These are phyloP conservation scores for Globisporangium echinulatum DNA, from an alignment of 352 stramenopile species.

Conservation along the genomic window DNA sequence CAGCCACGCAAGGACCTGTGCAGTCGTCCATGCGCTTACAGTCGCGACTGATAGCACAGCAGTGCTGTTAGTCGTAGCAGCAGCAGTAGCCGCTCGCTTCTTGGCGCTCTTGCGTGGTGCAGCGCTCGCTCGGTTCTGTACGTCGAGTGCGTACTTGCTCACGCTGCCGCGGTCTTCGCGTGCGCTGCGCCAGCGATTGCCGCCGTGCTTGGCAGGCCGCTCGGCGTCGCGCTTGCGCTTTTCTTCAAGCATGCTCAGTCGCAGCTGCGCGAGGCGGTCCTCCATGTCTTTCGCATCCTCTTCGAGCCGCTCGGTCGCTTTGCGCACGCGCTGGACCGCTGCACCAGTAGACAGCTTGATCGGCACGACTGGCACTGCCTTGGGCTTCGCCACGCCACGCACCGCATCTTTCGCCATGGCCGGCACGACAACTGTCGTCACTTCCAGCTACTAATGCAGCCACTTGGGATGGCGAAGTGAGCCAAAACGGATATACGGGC, in stretches of 20 bases:
- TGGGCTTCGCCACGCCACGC: background rate
- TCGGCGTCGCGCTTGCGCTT: constrained; percentile 53
- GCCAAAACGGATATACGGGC: background rate
- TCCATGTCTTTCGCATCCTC: constrained; percentile 73
- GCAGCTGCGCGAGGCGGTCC: constrained; percentile 45
- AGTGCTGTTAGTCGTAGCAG: no score
- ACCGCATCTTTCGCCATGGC: constrained; percentile 11
- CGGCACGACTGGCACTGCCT: background rate
- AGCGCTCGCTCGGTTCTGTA: constrained; percentile 30
- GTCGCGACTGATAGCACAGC: constrained; percentile 28
- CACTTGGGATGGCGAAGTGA: no score
- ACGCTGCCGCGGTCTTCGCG: constrained; percentile 69
- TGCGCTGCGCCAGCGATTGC: constrained; percentile 69
- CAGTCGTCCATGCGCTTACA: constrained; percentile 41
- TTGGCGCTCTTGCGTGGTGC: background rate
- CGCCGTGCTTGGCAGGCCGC: constrained; percentile 49
- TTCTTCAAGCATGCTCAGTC: constrained; percentile 55
- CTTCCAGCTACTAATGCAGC: no score
- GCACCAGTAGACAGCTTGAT: constrained; percentile 1
- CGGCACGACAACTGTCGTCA: background rate
- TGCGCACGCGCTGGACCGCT: constrained; percentile 13
- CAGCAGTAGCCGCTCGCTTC: no score
- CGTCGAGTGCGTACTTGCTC: constrained; percentile 59
- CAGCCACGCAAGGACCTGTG: constrained; percentile 66
- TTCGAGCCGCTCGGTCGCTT: constrained; percentile 55